Evolutionary conservation across 805 yeast genomes (phyloP), one percentile per base, ranked within the genome.

Genomic region (Scheffersomyces amazonensis): DNA sequence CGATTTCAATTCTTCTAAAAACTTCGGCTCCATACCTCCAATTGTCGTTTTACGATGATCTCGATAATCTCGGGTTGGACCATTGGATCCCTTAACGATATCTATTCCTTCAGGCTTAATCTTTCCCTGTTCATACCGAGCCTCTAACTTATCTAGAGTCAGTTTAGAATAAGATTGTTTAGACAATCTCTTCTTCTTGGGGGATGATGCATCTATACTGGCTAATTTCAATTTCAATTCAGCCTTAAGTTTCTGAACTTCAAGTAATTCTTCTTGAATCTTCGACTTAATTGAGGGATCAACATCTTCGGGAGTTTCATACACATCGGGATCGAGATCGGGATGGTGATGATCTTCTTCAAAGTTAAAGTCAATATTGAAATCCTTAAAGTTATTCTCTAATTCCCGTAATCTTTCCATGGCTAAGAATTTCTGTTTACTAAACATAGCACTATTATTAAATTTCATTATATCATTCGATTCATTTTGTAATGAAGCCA

Each of bases 391-490:
- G 41, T 76, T 73, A 18, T 66, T 64, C 54, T 87, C 93, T 37
- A 90, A 70, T 44, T 83, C 84, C 24, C 76, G 66, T 39, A 90
- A 69, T 47, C 96, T 71, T 40, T 81, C 83, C 70, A 87, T 66
- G 0, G 91, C 91, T 56, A 78, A 69, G 35, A 69, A 53, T 50
- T 80, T 84, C 50, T 81, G 83, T 43, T 76, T 76, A 32, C 73
- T 68, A 58, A 81, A 71, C 50, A 75, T 53, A 34, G 83, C 81
- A 43, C 75, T 73, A 37, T 77, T 73, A 58, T 83, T 83, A 47
- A 71, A 77, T 53, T 84, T 85, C 57, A 86, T 74, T 28, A 85
- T 81, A 45, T 80, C 88, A 56, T 86, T 86, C 1, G 90, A 81
- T 53, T 86, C 90, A 33, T 72, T 71, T 56, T 86, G 93, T 32